Percentiles rank a stretch among this genome's conserved stretches.
These are phyloP conservation scores for Alnus rubra DNA, from an alignment of 306 rosid species.

Conservation along the genomic window DNA sequence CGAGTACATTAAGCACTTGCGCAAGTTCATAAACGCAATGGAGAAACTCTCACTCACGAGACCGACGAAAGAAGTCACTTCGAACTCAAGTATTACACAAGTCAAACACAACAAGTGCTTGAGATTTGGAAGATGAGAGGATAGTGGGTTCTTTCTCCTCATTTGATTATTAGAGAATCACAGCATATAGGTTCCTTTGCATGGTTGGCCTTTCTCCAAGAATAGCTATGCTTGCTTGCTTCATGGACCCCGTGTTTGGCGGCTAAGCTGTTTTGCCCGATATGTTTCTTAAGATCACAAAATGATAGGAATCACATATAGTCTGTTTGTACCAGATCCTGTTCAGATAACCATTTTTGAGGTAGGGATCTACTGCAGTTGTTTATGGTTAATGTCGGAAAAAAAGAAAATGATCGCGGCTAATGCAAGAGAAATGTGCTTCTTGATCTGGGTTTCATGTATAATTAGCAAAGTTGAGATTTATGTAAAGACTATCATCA, in stretches of 20 bases:
- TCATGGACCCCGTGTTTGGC: slow-evolving; percentile 28
- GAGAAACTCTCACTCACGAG: slow-evolving; percentile 62
- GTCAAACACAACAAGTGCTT: slow-evolving; percentile 84
- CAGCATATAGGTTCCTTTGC: slow-evolving; percentile 27
- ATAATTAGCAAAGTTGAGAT: slow-evolving; percentile 29
- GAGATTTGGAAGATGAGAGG: slow-evolving; percentile 66
- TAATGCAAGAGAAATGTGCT: slow-evolving; percentile 27
- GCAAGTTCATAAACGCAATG: slow-evolving; percentile 84
- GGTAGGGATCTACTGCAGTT: slow-evolving; percentile 25
- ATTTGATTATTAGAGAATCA: slow-evolving; percentile 26
- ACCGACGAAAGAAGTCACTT: slow-evolving; percentile 52
- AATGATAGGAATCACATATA: slow-evolving; percentile 23
- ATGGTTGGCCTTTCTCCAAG: slow-evolving; percentile 21
- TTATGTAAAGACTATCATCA: slow-evolving; percentile 35
- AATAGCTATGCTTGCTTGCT: slow-evolving; percentile 27
- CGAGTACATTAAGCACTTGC: slow-evolving; percentile 88
- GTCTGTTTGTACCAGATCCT: slow-evolving; percentile 32
- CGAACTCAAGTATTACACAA: slow-evolving; percentile 73
- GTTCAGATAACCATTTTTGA: slow-evolving; percentile 37
- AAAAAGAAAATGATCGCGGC: slow-evolving; percentile 1
- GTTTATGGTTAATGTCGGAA: slow-evolving; percentile 4
- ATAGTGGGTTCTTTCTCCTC: slow-evolving; percentile 36
- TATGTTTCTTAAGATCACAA: slow-evolving; percentile 15
- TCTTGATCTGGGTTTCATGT: slow-evolving; percentile 38
- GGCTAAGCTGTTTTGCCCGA: slow-evolving; percentile 21